Evolutionary conservation across 2,329 filamentous ascomycete genomes (phyloP), one percentile per base, ranked within the genome.

Genomic region (Sclerotinia minor): DNA sequence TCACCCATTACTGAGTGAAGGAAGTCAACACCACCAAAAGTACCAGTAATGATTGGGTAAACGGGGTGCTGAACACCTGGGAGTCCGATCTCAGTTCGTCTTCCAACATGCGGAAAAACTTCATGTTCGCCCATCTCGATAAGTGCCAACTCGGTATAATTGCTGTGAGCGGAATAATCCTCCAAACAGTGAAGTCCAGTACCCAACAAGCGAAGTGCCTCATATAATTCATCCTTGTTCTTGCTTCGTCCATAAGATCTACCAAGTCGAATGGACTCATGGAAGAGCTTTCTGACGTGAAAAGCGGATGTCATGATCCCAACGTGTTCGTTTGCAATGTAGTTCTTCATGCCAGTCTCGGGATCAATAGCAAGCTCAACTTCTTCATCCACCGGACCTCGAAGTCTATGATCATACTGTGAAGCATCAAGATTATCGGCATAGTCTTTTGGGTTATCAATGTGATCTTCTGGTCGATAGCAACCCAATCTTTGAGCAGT

Each of bases 11-110:
- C 93, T 0, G 91, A 95, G 81, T 96, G 92, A 69, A 97, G 82
- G 80, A 97, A 97, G 76, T 97, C 94, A 19, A 97, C 94, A 71
- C 94, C 94, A 70, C 94, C 94, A 79, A 97, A 97, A 8, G 94
- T 97, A 69, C 94, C 94, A 1, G 94, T 97, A 55, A 96, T 85
- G 70, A 94, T 81, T 8, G 94, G 94, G 74, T 91, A 97, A 69
- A 97, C 91, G 5, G 83, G 76, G 45, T 83, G 77, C 29, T 83
- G 83, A 68, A 86, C 89, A 55, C 91, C 92, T 45, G 84, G 82
- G 38, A 97, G 83, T 57, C 86, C 82, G 38, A 97, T 81, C 75
- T 82, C 81, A n/a, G 92, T 92, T 73, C 86, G 81, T 68, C 87
- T 84, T 47, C 94, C 94, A 66, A 95, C 92, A 75, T 97, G 93